Evolutionary conservation across 148 eudicot genomes (phyloP), one percentile per base, ranked within the genome.

Genomic region (Mesembryanthemum crystallinum): DNA sequence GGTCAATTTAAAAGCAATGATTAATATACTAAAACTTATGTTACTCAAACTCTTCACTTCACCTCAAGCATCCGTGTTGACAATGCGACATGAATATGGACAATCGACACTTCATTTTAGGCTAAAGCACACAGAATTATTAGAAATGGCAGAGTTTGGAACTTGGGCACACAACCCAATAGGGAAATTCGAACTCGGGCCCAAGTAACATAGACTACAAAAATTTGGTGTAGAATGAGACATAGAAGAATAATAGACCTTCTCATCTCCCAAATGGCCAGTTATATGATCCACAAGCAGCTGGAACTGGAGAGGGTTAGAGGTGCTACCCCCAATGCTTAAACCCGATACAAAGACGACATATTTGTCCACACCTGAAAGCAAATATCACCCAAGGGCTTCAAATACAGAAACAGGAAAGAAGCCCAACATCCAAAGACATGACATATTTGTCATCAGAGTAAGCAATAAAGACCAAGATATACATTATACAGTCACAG

Each of bases 261-360:
- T 88, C 61, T 94, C 96, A 83, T 94, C 98, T 77, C 98, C 98
- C 54, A 92, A 83, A 84, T 94, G 91, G 49, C 98, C 98, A 35
- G 97, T 92, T 77, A 94, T 87, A 81, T 94, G 98, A 84, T 94
- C 98, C 59, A 92, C 91, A 76, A 94, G 83, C 59, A 94, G 93
- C 91, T 94, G 97, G 74, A 85, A 85, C 78, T 85, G 89, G 62
- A 94, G 93, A 73, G 98, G 98, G 72, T 92, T 90, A 57, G 89
- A 85, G 45, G 84, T 77, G 83, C 78, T 84, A 83, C 89, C 83
- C 67, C 97, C 98, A 73, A 89, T 85, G 73, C 87, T 85, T 77
- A 94, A 79, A 14, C 97, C 93, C 33, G 98, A 94, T 76, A 89
- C 77, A 68, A 94, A 85, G 62, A 92, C 95, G 33, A 94, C 95